A percentile compares a stretch with the other conserved stretches of the same genome.
Evolutionary conservation across 1,139 yeast species (phyloP).

Genomic region (Torulaspora pretoriensis): DNA sequence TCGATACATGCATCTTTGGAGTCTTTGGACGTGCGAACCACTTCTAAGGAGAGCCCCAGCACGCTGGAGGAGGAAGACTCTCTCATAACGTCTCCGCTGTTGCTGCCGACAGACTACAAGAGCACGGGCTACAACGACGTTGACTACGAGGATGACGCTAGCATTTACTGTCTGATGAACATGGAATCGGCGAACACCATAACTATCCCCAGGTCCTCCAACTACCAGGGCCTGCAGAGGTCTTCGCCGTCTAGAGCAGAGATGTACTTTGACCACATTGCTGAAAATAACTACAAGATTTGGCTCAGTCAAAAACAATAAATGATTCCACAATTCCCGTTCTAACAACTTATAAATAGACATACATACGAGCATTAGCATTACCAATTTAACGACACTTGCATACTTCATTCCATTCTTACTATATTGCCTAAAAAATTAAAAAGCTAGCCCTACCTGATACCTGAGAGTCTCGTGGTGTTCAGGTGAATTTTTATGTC

Average conservation of each 20-base stretch:
- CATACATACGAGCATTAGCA: slow-evolving; percentile 10
- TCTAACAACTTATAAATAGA: slow-evolving; percentile 8
- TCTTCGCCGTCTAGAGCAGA: slow-evolving; percentile 4
- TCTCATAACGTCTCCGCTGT: slow-evolving; percentile 16
- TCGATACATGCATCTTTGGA: slow-evolving; percentile 17
- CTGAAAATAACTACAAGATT: slow-evolving; percentile 31
- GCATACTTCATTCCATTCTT: slow-evolving; percentile 4
- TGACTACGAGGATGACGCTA: slow-evolving; percentile 36
- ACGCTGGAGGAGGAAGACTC: slow-evolving; percentile 15
- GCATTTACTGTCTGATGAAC: slow-evolving; percentile 47
- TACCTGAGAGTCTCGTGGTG: slow-evolving; percentile 37
- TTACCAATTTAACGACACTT: slow-evolving; percentile 5
- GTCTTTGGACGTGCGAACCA: slow-evolving; percentile 8
- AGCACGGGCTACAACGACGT: background rate
- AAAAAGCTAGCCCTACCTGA: slow-evolving; percentile 19
- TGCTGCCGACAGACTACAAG: slow-evolving; percentile 15
- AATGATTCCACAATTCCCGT: background rate
- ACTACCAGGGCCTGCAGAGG: background rate
- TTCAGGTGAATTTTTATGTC: slow-evolving; percentile 53
- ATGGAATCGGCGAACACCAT: slow-evolving; percentile 17
- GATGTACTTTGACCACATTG: slow-evolving; percentile 22
- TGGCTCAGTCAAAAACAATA: slow-evolving; percentile 26
- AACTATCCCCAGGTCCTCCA: slow-evolving; percentile 15
- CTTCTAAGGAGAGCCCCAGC: slow-evolving; percentile 7
- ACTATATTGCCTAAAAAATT: background rate